Conservation (phyloP, 2,329 filamentous ascomycete genomes). For the Colletotrichum ledebouriae region DNA sequence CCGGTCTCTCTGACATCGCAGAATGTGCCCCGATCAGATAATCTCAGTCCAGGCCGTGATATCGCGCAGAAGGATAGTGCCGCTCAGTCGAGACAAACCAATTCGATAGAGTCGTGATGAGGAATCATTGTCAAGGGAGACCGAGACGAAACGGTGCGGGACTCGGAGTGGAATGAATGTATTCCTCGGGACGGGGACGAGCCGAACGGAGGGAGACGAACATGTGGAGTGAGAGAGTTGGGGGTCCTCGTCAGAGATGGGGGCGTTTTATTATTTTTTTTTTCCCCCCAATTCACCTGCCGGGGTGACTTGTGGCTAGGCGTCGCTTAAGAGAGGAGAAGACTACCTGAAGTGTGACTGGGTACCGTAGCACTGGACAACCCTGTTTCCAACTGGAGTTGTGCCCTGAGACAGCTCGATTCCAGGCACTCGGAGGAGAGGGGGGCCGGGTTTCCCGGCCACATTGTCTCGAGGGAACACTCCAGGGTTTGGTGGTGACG, state of each 20-base stretch:
- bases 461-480: slow-evolving; percentile 1
- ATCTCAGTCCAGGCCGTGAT: background rate
- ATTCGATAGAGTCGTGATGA: background rate
- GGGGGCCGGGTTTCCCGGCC: background rate
- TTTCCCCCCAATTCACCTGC: background rate
- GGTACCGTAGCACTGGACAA: slow-evolving; percentile 17
- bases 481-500: background rate
- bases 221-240: background rate
- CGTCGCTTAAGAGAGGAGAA: slow-evolving; percentile 11
- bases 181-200: slow-evolving; percentile 14
- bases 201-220: slow-evolving; percentile 30
- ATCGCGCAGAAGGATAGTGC: background rate
- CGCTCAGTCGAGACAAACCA: slow-evolving; percentile 6
- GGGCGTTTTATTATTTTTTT: background rate
- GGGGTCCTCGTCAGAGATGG: background rate
- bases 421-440: slow-evolving; percentile 31
- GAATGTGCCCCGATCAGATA: background rate
- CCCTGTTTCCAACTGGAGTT: slow-evolving; percentile 3
- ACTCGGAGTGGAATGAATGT: slow-evolving; percentile 11
- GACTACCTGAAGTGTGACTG: background rate
- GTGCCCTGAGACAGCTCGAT: slow-evolving; percentile 28
- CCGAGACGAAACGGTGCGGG: slow-evolving; percentile 2
- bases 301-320: slow-evolving; percentile 23
- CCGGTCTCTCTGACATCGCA: background rate
- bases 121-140: slow-evolving; percentile 1